phyloP scores from a whole-genome alignment of 345 rosid genomes.

The Gossypium rotundifolium region DNA sequence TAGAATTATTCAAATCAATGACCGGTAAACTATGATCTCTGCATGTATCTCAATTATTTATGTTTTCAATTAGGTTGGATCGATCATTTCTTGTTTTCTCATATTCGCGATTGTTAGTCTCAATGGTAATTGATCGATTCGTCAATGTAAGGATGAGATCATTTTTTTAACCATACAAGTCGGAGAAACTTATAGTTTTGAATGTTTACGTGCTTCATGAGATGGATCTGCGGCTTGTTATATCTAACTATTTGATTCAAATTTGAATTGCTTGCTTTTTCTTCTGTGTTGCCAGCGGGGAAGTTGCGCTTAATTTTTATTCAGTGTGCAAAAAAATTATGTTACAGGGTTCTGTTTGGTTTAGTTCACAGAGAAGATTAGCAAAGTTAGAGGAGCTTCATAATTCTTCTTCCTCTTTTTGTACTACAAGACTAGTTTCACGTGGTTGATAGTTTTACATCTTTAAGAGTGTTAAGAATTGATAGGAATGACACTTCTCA shows the following conservation, averaged over 20 bases:
- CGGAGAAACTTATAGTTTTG: neutral
- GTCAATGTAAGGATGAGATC: constrained; percentile 14
- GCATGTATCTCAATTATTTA: neutral
- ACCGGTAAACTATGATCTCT: constrained; percentile 18
- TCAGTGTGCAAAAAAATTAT: neutral
- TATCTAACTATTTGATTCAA: neutral
- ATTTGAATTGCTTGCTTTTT: neutral
- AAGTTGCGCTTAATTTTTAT: neutral
- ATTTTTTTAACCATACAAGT: neutral
- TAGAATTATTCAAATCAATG: neutral
- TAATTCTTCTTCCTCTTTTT: neutral
- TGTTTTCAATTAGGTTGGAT: constrained; percentile 5
- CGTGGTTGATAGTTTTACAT: neutral
- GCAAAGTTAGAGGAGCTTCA: neutral
- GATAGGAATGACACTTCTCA: neutral
- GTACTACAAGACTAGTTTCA: neutral
- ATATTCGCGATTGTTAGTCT: neutral
- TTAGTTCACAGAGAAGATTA: neutral
- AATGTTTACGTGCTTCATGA: neutral
- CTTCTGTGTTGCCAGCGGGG: neutral
- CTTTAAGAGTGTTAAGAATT: neutral
- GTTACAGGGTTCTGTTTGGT: neutral
- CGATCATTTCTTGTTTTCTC: neutral
- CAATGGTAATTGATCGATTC: constrained; percentile 16
- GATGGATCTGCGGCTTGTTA: constrained; percentile 22